Percentiles rank a stretch among this genome's conserved stretches.
These are phyloP conservation scores for Phytophthora pluvialis DNA, from an alignment of 352 stramenopile genomes.

Conservation along the genomic window DNA sequence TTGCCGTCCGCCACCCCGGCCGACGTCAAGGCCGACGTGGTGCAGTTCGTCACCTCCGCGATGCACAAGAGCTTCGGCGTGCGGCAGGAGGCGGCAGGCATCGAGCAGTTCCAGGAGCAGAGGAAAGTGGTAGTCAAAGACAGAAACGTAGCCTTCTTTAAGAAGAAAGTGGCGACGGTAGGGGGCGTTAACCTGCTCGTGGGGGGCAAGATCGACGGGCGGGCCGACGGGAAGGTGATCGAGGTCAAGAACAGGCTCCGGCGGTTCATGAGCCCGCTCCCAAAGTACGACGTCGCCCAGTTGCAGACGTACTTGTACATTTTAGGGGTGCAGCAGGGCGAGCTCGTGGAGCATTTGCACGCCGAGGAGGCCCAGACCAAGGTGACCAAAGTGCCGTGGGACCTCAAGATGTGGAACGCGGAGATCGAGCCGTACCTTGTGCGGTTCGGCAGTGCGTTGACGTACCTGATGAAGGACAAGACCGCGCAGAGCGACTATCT, in stretches of 20 bases:
- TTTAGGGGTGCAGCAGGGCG: slow-evolving; percentile 62
- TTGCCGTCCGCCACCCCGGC: slow-evolving; percentile 55
- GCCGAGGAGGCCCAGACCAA: slow-evolving; percentile 63
- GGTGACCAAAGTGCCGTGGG: slow-evolving; percentile 71
- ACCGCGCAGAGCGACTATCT: slow-evolving; percentile 60
- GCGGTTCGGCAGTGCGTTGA: slow-evolving; percentile 72
- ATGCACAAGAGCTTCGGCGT: slow-evolving; percentile 85
- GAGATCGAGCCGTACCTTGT: slow-evolving; percentile 73
- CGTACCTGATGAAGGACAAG: slow-evolving; percentile 76
- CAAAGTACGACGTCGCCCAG: slow-evolving; percentile 83
- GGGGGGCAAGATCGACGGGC: slow-evolving; percentile 86
- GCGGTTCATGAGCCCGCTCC: slow-evolving; percentile 72
- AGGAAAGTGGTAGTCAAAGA: slow-evolving; percentile 66
- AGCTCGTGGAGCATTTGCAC: slow-evolving; percentile 84
- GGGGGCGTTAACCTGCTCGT: slow-evolving; percentile 64
- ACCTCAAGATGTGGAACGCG: slow-evolving; percentile 68
- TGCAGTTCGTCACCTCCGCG: slow-evolving; percentile 75
- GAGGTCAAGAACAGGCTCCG: slow-evolving; percentile 88
- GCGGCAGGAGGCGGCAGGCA: slow-evolving; percentile 67
- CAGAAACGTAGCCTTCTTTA: slow-evolving; percentile 78
- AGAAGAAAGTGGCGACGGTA: slow-evolving; percentile 65
- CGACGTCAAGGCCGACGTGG: slow-evolving; percentile 66
- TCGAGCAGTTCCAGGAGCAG: slow-evolving; percentile 73
- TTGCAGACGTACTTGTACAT: slow-evolving; percentile 90
- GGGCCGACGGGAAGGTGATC: slow-evolving; percentile 76